These are phyloP conservation scores for Naganishia liquefaciens DNA, from an alignment of 1,284 basidiomycete species.

Conservation along the genomic window DNA sequence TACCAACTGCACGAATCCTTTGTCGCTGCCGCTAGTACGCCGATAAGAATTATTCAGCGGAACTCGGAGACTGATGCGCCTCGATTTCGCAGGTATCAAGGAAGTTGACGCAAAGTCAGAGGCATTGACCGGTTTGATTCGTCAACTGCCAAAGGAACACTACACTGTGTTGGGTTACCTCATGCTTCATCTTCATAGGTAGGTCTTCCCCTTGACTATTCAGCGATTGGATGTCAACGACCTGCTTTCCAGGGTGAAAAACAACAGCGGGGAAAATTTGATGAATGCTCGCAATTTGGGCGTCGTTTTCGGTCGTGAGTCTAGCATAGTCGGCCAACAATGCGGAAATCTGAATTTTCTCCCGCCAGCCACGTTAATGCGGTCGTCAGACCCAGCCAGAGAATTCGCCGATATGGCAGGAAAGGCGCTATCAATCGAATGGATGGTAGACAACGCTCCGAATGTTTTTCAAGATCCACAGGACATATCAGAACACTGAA, in stretches of 20 bases:
- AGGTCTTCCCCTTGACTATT: conserved; percentile 25
- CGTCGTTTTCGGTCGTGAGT: conserved; percentile 99
- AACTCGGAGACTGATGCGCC: not conserved
- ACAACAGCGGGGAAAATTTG: conserved; percentile 71
- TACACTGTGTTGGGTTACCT: conserved; percentile 80
- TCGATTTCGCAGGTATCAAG: conserved; percentile 57
- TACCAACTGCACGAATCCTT: conserved; percentile 89
- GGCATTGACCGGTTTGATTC: conserved; percentile 69
- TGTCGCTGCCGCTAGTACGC: conserved; percentile 66
- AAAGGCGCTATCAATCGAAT: conserved; percentile 86
- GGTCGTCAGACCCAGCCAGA: conserved; percentile 77
- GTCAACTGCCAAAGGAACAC: conserved; percentile 79
- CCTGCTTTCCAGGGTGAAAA: conserved; percentile 62
- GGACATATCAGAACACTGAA: conserved; percentile 14
- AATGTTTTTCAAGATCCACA: conserved; percentile 37
- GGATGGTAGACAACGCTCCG: conserved; percentile 86
- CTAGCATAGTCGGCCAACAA: not conserved
- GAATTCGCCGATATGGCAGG: conserved; percentile 96
- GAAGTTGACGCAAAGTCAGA: conserved; percentile 66
- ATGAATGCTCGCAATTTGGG: conserved; percentile 96
- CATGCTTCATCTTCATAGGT: conserved; percentile 85
- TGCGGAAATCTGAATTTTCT: not conserved
- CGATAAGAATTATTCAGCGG: conserved; percentile 30
- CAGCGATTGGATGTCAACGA: not conserved
- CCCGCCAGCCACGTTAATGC: conserved; percentile 81